Base-by-base conservation (phyloP, 495 filamentous ascomycete genomes). In the Trichoderma virens region DNA sequence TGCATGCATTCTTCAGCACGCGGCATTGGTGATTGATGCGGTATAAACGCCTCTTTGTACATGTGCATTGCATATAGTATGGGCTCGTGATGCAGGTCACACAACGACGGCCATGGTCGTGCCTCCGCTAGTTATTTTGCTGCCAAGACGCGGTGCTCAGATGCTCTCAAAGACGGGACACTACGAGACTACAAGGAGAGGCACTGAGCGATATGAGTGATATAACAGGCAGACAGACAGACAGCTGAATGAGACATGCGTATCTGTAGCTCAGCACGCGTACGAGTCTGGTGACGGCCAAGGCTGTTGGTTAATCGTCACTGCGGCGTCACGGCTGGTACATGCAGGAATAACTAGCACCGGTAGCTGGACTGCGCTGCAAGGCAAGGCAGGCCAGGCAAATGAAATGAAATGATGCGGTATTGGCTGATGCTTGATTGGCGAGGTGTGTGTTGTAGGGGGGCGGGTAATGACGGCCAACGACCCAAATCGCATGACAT, bases 11-110 rank as follows among this genome's bases (percentile, higher is more conserved):
- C 34, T 35, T 35, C 34, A 35, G 34, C 34, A 35, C 13, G 6
- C 34, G 34, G 13, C 34, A 13, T 35, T 35, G n/a, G n/a, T n/a
- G n/a, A n/a, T n/a, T n/a, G n/a, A n/a, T n/a, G n/a, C n/a, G n/a
- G n/a, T n/a, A n/a, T n/a, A n/a, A n/a, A n/a, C n/a, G n/a, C n/a
- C n/a, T 35, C 34, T 6, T 35, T 9, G 18, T 47, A 23, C 43
- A 47, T 20, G n/a, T 8, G 43, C 18, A 47, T 23, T 20, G 43
- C 43, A 23, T 23, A 47, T 23, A 20, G 43, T 11, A n/a, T 16
- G 51, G 20, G 51, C 51, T 56, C 51, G 51, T 56, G 51, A 56
- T 56, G 51, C 25, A 56, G 25, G 51, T 56, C 51, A 56, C 51
- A 56, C 51, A 28, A 3, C 16, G 51, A 27, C 3, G 23, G 13